A percentile compares a stretch with the other conserved stretches of the same genome.
These are phyloP conservation scores for Solanum hybrid DNA, from an alignment of 305 asterid genomes.

Conservation along the genomic window DNA sequence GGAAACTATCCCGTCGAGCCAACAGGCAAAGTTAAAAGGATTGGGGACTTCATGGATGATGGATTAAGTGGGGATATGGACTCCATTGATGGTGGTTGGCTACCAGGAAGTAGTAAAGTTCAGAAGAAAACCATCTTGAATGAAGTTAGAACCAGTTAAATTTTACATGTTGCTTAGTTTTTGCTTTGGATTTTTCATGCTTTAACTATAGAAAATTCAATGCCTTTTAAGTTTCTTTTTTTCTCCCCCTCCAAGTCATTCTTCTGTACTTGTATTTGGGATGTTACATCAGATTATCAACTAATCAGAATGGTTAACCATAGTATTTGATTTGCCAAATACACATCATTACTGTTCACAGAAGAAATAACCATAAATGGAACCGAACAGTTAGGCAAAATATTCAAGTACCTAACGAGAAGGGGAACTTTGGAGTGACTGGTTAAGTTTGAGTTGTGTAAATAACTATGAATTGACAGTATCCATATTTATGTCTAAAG, in stretches of 20 bases:
- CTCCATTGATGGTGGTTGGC: slow-evolving; percentile 68
- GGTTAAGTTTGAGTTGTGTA: not conserved
- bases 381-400: not conserved
- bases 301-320: not conserved
- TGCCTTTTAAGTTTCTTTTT: not conserved
- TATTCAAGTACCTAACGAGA: not conserved
- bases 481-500: not conserved
- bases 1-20: slow-evolving; percentile 68
- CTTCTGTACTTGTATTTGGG: not conserved
- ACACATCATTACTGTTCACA: not conserved
- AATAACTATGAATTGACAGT: not conserved
- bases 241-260: not conserved
- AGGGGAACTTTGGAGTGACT: not conserved
- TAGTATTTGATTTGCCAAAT: not conserved
- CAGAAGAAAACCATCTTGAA: not conserved
- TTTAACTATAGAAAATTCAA: not conserved
- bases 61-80: slow-evolving; percentile 65
- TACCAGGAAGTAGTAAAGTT: slow-evolving; percentile 10
- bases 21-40: slow-evolving; percentile 55
- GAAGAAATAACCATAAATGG: not conserved
- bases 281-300: not conserved
- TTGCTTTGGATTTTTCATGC: not conserved
- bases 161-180: not conserved
- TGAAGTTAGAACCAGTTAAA: slow-evolving; percentile 3
- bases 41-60: slow-evolving; percentile 63